Base-by-base conservation (phyloP, 2,329 filamentous ascomycete species). In the Neofusicoccum cordaticola region DNA sequence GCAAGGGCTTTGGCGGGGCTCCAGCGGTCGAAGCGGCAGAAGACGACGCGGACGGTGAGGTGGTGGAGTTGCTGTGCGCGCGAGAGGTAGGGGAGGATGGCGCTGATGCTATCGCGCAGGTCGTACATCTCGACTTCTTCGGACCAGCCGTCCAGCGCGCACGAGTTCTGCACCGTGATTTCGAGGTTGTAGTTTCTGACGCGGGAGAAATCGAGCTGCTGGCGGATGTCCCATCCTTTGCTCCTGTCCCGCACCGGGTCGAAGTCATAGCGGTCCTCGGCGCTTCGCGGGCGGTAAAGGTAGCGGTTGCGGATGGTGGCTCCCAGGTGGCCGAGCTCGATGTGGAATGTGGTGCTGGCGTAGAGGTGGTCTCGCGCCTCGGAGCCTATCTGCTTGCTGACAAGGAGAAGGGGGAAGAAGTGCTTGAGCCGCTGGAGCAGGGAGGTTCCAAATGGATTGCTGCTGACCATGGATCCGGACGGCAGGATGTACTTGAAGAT, bases 101-200 rank as follows among this genome's bases (percentile, higher is more conserved):
- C 56, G 5, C 22, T 45, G 42, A 60, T 34, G 56, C 56, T 60
- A 31, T 60, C 56, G 65, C 74, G 68, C 9, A 76, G 71, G 58
- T 77, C 74, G 63, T 76, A 77, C 35, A 77, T 69, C 57, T 77
- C 74, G 1, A 77, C 73, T 56, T 77, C 74, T 62, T 75, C 72
- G 35, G 75, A 71, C 73, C 72, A 76, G n/a, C 17, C 11, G 12
- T 41, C 34, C 41, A 34, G 11, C 6, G n/a, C 12, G 19, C 22
- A 3, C 45, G 13, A 41, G 19, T 73, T 74, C 50, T 75, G 72
- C 0, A 75, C 68, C 11, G 72, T 44, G 7, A 77, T 74, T 41
- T 74, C 69, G 9, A 77, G 69, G 12, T 69, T 68, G 60, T 75
- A 76, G 27, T 77, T 75, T 35, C 73, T 77, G 19, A 73, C 73